These are phyloP conservation scores for Rhytidhysteron rufulum DNA, from an alignment of 2,329 filamentous ascomycete species.

Conservation along the genomic window DNA sequence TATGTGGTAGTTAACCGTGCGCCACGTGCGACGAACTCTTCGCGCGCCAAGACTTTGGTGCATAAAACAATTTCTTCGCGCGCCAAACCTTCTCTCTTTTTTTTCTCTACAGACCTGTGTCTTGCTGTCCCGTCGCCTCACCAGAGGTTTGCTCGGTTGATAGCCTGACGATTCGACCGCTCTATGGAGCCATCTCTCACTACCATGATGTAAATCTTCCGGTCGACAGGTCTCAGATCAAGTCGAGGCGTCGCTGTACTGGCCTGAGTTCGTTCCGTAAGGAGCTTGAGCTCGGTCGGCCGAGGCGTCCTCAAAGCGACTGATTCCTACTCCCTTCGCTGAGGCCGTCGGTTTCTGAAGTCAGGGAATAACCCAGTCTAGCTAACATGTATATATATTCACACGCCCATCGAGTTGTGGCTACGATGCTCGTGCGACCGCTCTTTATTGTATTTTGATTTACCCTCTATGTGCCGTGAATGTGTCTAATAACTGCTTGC, in stretches of 20 bases:
- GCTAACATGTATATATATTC: conserved; percentile 54
- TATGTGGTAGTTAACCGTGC: too few relatives aligned
- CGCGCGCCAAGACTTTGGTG: conserved; percentile 21
- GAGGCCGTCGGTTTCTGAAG: conserved; percentile 87
- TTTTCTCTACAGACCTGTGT: conserved; percentile 71
- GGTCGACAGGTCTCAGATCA: conserved; percentile 93
- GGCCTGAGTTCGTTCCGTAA: conserved; percentile 47
- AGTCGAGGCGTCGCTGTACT: conserved; percentile 51
- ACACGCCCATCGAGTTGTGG: background rate
- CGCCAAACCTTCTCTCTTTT: conserved; percentile 30
- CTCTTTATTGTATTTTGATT: too few relatives aligned
- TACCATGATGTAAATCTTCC: conserved; percentile 77
- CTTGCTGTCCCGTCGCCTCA: conserved; percentile 65
- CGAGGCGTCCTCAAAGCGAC: conserved; percentile 29
- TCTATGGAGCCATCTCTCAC: conserved; percentile 68
- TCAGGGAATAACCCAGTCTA: conserved; percentile 79
- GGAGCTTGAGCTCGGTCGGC: conserved; percentile 36
- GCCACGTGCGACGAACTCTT: too few relatives aligned
- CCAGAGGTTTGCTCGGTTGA: conserved; percentile 64
- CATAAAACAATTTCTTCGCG: conserved; percentile 35
- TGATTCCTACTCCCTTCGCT: conserved; percentile 64
- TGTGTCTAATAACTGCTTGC: too few relatives aligned
- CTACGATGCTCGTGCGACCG: too few relatives aligned
- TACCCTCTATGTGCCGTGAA: too few relatives aligned
- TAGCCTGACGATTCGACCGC: conserved; percentile 80